Evolutionary conservation across 805 yeast species (phyloP).

Genomic region (Danielia reshetovae): DNA sequence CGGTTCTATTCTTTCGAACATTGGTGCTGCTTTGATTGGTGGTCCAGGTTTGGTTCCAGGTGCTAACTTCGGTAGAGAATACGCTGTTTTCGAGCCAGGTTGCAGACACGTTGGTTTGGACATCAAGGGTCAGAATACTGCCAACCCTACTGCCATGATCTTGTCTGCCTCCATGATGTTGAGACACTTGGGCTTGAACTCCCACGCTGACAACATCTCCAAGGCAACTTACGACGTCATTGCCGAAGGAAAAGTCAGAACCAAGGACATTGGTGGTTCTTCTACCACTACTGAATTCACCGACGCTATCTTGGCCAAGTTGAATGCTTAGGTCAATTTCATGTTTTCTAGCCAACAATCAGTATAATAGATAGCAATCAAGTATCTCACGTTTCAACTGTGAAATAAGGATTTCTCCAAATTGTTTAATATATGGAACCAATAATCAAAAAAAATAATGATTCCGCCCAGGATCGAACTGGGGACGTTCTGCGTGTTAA

Average conservation of each 20-base stretch:
- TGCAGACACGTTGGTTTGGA: constrained; percentile 99
- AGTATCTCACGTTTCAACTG: not conserved
- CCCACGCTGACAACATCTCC: constrained; percentile 80
- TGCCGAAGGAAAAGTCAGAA: constrained; percentile 80
- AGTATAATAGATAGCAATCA: constrained; percentile 2
- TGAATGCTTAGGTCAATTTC: constrained; percentile 32
- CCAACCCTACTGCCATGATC: constrained; percentile 98
- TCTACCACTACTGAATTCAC: constrained; percentile 93
- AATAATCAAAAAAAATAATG: constrained; percentile 37
- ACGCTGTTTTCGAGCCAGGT: constrained; percentile 98
- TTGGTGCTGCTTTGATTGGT: constrained; percentile 95
- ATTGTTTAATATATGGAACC: not conserved
- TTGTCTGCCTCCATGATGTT: constrained; percentile 86
- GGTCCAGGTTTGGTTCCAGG: constrained; percentile 99
- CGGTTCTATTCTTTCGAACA: constrained; percentile 96
- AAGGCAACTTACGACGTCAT: constrained; percentile 86
- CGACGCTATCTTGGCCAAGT: constrained; percentile 76
- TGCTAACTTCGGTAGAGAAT: constrained; percentile 96
- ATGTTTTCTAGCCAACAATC: not conserved
- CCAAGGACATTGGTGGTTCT: constrained; percentile 89
- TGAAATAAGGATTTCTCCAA: not conserved
- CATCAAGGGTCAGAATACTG: constrained; percentile 89
- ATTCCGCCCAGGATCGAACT: constrained; percentile 99
- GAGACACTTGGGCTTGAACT: constrained; percentile 90
- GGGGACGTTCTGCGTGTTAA: constrained; percentile 99